Conservation (phyloP, 805 yeast genomes). For the Pichia insulana region DNA sequence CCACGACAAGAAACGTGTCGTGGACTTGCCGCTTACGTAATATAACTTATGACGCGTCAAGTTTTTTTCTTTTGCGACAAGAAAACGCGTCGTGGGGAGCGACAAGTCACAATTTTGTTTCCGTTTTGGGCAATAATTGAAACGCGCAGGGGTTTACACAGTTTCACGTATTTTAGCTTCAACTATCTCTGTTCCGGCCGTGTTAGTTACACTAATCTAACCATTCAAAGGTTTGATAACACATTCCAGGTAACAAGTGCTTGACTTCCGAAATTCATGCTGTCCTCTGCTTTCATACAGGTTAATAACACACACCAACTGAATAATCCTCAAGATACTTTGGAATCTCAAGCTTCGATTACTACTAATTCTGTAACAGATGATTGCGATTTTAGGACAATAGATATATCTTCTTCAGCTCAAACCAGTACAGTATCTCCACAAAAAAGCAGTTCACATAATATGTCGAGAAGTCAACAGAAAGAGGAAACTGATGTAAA, state of each 20-base stretch:
- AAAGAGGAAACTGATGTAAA: constrained; percentile 3
- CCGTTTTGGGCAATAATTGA: not conserved
- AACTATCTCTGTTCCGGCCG: too few species aligned
- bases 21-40: not conserved
- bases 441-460: not conserved
- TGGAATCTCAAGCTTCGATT: constrained; percentile 22
- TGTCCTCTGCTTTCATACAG: not conserved
- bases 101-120: not conserved
- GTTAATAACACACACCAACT: not conserved
- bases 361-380: constrained; percentile 23
- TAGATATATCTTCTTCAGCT: constrained; percentile 29
- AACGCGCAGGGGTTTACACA: not conserved
- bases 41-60: too few species aligned
- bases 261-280: not conserved
- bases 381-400: constrained; percentile 26
- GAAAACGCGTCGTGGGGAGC: not conserved
- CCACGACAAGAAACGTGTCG: not conserved
- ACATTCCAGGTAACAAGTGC: too few species aligned
- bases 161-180: too few species aligned
- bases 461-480: constrained; percentile 7
- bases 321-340: constrained; percentile 3
- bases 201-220: too few species aligned
- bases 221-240: too few species aligned
- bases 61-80: too few species aligned
- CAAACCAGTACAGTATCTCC: constrained; percentile 30